phyloP scores from a whole-genome alignment of 345 rosid species.

The Euphorbia peplus region DNA sequence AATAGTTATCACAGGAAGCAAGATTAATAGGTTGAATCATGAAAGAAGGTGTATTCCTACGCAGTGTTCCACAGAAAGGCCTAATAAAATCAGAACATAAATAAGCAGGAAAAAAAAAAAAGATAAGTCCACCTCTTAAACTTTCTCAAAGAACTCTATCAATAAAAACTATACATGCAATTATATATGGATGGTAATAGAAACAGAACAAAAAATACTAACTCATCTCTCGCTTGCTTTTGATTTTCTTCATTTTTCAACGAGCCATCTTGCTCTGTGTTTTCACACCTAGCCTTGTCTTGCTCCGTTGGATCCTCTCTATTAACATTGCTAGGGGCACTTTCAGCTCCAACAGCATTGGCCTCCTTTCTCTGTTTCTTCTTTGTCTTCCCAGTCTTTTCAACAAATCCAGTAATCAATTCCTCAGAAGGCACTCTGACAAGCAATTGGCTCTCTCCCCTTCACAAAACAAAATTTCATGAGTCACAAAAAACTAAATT shows the following conservation, averaged over 20 bases:
- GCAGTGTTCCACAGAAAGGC: no score
- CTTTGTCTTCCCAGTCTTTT: background rate
- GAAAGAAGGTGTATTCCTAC: no score
- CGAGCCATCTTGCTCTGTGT: background rate
- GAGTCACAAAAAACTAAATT: background rate
- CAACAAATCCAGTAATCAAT: background rate
- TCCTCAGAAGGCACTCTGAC: background rate
- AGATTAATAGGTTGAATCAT: no score
- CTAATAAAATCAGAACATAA: no score
- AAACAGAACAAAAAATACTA: slow-evolving; percentile 2
- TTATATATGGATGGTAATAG: background rate
- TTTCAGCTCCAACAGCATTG: background rate
- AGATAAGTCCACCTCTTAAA: no score
- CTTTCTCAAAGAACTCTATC: no score
- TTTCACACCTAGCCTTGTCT: slow-evolving; percentile 5
- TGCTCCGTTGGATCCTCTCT: slow-evolving; percentile 1
- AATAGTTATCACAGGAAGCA: no score
- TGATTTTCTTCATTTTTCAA: background rate
- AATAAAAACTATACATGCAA: no score
- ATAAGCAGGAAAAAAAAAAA: no score
- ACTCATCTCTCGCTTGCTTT: slow-evolving; percentile 12
- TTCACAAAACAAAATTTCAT: background rate
- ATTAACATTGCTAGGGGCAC: background rate
- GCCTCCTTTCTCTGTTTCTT: background rate
- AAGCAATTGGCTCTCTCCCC: background rate